Percentiles rank a stretch among this genome's conserved stretches.
Evolutionary conservation across 768 basidiomycete genomes (phyloP).

Genomic region (Rhodotorula diobovata): DNA sequence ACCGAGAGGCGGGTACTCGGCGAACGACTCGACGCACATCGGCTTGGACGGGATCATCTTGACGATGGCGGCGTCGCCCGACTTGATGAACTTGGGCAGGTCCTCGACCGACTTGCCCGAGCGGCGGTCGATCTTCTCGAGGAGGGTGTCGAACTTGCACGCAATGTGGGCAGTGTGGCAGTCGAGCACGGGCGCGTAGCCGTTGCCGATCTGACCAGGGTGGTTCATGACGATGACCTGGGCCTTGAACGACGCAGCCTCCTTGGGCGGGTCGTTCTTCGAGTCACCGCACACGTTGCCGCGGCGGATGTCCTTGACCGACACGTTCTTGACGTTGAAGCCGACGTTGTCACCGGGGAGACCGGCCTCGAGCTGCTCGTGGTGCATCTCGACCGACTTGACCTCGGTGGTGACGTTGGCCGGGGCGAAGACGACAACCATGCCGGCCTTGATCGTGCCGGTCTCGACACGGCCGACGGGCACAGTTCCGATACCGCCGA

Average conservation of each 20-base stretch:
- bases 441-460: constrained; percentile 98
- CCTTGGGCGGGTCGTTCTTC: constrained; percentile 99
- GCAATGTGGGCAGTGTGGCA: constrained; percentile 92
- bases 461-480: constrained; percentile 99
- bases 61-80: constrained; percentile 98
- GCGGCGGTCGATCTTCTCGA: constrained; percentile 99
- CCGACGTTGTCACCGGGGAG: constrained; percentile 96
- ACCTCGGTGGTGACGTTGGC: constrained; percentile 99
- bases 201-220: constrained; percentile 99
- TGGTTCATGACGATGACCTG: constrained; percentile 99
- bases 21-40: constrained; percentile 43
- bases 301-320: constrained; percentile 99
- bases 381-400: constrained; percentile 99
- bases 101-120: constrained; percentile 87
- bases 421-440: constrained; percentile 96
- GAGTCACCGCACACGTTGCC: constrained; percentile 99
- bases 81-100: constrained; percentile 95
- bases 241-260: constrained; percentile 97
- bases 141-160: constrained; percentile 96
- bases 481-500: constrained; percentile 99
- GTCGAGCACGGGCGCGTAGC: constrained; percentile 97
- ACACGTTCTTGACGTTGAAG: constrained; percentile 73
- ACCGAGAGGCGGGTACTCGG: constrained; percentile 89
- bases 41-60: constrained; percentile 53
- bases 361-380: constrained; percentile 86